phyloP scores from a whole-genome alignment of 495 filamentous ascomycete species.

The Annulohypoxylon bovei region DNA sequence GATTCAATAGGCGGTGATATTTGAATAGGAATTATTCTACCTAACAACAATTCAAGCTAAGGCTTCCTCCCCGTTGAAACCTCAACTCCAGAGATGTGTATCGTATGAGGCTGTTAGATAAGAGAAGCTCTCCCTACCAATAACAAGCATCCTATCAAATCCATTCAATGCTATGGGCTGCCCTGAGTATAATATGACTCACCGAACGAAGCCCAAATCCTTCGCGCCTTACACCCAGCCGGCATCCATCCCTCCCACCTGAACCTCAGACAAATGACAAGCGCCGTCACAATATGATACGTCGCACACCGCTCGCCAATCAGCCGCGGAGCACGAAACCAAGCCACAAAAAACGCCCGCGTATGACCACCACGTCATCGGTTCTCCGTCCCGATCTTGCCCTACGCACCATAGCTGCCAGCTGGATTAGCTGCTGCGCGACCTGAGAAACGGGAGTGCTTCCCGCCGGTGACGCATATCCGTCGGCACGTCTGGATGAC shows the following conservation, averaged over 20 bases:
- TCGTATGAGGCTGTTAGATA: no score
- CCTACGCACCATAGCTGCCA: neutral
- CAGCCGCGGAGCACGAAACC: neutral
- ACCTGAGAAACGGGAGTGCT: neutral
- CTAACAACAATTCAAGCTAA: neutral
- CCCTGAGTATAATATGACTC: neutral
- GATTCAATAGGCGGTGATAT: neutral
- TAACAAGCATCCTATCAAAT: no score
- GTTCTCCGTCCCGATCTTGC: neutral
- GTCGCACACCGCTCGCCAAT: neutral
- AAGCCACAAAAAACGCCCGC: neutral
- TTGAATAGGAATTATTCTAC: neutral
- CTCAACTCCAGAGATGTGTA: no score
- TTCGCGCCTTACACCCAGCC: neutral
- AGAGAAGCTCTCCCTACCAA: no score
- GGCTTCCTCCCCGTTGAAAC: no score
- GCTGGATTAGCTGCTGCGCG: neutral
- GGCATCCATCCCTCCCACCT: neutral
- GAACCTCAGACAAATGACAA: neutral
- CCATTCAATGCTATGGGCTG: no score
- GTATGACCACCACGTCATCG: neutral
- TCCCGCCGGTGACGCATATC: neutral
- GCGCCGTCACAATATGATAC: conserved; percentile 1
- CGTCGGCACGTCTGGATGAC: conserved; percentile 4
- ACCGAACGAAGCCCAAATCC: neutral